Evolutionary conservation across 805 yeast species (phyloP).

Genomic region (Starmerella khaoyaiensis): DNA sequence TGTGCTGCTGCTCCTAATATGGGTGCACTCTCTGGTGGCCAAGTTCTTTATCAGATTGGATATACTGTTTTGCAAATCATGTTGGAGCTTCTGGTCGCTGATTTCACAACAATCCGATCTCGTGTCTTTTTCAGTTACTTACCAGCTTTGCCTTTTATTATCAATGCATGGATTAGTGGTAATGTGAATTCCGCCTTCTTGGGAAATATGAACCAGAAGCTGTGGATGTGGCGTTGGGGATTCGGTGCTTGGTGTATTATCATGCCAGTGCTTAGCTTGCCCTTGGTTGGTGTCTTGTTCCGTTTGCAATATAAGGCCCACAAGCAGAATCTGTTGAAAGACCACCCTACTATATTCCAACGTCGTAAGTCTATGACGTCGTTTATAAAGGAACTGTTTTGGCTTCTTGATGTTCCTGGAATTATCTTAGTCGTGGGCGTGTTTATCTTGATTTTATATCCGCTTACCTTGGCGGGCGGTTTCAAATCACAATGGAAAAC

Average conservation of each 20-base stretch:
- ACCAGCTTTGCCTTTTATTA: constrained; percentile 59
- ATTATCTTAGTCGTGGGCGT: constrained; percentile 40
- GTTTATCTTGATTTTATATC: constrained; percentile 54
- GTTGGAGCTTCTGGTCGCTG: constrained; percentile 48
- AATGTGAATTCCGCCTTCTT: constrained; percentile 31
- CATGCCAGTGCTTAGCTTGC: constrained; percentile 53
- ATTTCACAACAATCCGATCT: constrained; percentile 57
- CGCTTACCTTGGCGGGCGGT: constrained; percentile 69
- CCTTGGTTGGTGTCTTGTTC: constrained; percentile 39
- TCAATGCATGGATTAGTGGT: constrained; percentile 70
- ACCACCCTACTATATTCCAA: constrained; percentile 32
- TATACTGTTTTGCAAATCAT: constrained; percentile 51
- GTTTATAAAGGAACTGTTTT: constrained; percentile 30
- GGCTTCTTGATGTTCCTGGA: constrained; percentile 58
- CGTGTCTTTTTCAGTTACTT: constrained; percentile 51
- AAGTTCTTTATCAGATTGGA: constrained; percentile 43
- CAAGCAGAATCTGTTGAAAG: constrained; percentile 37
- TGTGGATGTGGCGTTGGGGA: constrained; percentile 49
- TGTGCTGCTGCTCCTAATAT: constrained; percentile 49
- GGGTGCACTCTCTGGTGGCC: constrained; percentile 50
- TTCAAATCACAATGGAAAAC: constrained; percentile 40
- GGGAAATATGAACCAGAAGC: constrained; percentile 18
- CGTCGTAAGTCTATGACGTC: constrained; percentile 26
- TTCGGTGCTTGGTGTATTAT: constrained; percentile 73
- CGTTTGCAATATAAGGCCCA: constrained; percentile 47